These are phyloP conservation scores for Lithohypha guttulata DNA, from an alignment of 2,329 filamentous ascomycete genomes.

Conservation along the genomic window DNA sequence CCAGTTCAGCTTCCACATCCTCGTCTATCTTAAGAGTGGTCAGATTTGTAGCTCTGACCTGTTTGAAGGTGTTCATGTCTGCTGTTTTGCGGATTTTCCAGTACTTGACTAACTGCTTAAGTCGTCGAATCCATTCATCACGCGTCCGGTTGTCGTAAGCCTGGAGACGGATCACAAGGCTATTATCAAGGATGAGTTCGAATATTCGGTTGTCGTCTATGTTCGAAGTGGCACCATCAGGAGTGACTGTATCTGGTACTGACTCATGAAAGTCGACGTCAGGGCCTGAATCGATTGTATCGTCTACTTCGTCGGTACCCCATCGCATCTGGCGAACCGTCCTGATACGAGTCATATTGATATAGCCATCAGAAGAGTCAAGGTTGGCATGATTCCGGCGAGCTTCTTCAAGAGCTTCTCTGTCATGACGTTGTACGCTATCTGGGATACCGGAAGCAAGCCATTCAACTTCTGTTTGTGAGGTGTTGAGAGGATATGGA, in stretches of 20 bases:
- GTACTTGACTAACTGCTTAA: constrained; percentile 48
- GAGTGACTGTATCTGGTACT: constrained; percentile 34
- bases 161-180: constrained; percentile 50
- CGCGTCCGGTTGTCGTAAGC: constrained; percentile 47
- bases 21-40: constrained; percentile 53
- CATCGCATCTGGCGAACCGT: constrained; percentile 46
- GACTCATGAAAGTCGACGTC: constrained; percentile 47
- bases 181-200: constrained; percentile 52
- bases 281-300: constrained; percentile 40
- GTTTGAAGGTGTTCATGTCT: constrained; percentile 49
- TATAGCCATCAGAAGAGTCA: constrained; percentile 50
- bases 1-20: constrained; percentile 53
- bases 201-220: constrained; percentile 49
- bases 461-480: constrained; percentile 47
- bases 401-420: constrained; percentile 49
- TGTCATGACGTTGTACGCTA: constrained; percentile 42
- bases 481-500: constrained; percentile 40
- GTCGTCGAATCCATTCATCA: constrained; percentile 51
- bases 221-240: constrained; percentile 44
- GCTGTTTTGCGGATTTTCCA: constrained; percentile 48
- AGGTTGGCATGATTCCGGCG: constrained; percentile 49
- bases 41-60: constrained; percentile 48
- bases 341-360: constrained; percentile 48
- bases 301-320: constrained; percentile 43
- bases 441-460: constrained; percentile 38